These are phyloP conservation scores for Trypanosoma lewisi DNA, from an alignment of 208 protist genomes.

Conservation along the genomic window DNA sequence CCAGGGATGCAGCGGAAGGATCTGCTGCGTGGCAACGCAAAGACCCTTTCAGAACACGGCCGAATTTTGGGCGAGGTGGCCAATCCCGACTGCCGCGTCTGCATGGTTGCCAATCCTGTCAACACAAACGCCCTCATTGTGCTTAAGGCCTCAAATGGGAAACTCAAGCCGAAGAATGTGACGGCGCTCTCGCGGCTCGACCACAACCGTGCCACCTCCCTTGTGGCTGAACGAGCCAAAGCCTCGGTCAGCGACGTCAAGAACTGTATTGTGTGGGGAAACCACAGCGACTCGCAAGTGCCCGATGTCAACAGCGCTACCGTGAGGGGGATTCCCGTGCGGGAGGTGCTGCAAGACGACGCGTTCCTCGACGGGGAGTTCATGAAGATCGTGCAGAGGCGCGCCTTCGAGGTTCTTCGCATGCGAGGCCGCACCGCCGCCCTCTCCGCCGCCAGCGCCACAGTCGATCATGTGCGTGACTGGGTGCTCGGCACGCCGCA, in stretches of 20 bases:
- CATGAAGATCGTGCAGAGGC: conserved; percentile 84
- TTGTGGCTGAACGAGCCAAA: conserved; percentile 77
- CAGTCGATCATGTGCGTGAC: conserved; percentile 70
- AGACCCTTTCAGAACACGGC: conserved; percentile 96
- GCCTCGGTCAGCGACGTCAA: conserved; percentile 66
- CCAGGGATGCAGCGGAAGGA: conserved; percentile 96
- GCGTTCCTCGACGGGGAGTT: conserved; percentile 73
- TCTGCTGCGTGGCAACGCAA: conserved; percentile 93
- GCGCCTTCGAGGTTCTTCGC: conserved; percentile 93
- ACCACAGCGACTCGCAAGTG: conserved; percentile 93
- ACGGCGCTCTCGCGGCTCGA: conserved; percentile 96
- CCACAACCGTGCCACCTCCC: conserved; percentile 93
- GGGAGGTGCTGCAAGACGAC: conserved; percentile 63
- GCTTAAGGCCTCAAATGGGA: conserved; percentile 65
- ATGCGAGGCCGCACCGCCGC: conserved; percentile 84
- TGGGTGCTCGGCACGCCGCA: conserved; percentile 64
- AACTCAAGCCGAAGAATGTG: conserved; percentile 88
- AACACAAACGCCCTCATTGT: conserved; percentile 97
- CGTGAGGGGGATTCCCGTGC: conserved; percentile 51
- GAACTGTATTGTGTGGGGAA: conserved; percentile 96
- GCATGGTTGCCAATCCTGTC: conserved; percentile 97
- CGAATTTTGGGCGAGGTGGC: conserved; percentile 87
- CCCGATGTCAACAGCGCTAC: conserved; percentile 89
- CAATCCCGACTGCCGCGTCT: conserved; percentile 63
- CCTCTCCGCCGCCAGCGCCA: conserved; percentile 91